These are phyloP conservation scores for Cercospora sesami DNA, from an alignment of 2,329 filamentous ascomycete genomes.

Conservation along the genomic window DNA sequence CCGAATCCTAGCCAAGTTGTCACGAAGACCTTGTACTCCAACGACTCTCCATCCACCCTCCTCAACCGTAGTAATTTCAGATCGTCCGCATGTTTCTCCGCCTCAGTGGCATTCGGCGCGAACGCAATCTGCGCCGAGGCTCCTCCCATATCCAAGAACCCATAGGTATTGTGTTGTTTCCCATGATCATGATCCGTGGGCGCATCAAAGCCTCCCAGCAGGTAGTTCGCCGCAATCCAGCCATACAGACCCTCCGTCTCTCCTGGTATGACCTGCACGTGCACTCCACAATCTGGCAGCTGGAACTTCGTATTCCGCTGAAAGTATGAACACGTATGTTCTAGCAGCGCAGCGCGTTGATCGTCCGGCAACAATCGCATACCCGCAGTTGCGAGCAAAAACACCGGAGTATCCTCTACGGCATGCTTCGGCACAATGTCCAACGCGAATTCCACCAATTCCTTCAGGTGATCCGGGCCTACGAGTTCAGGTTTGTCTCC, in stretches of 20 bases:
- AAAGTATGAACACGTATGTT: conserved; percentile 80
- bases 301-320: conserved; percentile 74
- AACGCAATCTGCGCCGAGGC: conserved; percentile 98
- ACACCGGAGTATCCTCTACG: conserved; percentile 82
- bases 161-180: conserved; percentile 89
- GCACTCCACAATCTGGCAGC: conserved; percentile 82
- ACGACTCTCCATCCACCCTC: conserved; percentile 71
- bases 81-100: conserved; percentile 84
- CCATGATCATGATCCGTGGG: conserved; percentile 75
- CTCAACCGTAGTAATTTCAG: conserved; percentile 82
- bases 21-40: conserved; percentile 89
- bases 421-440: conserved; percentile 73
- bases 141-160: conserved; percentile 97
- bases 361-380: conserved; percentile 79
- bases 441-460: conserved; percentile 78
- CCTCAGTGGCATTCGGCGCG: conserved; percentile 88
- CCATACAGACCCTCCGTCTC: conserved; percentile 96
- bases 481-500: conserved; percentile 73
- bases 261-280: conserved; percentile 92
- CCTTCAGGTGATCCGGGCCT: conserved; percentile 76
- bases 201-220: conserved; percentile 84
- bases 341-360: conserved; percentile 71
- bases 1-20: conserved; percentile 97
- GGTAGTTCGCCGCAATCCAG: conserved; percentile 95
- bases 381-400: conserved; percentile 91